Conservation (phyloP, 192 early-diverging fungal species). For the Coemansia sp. region DNA sequence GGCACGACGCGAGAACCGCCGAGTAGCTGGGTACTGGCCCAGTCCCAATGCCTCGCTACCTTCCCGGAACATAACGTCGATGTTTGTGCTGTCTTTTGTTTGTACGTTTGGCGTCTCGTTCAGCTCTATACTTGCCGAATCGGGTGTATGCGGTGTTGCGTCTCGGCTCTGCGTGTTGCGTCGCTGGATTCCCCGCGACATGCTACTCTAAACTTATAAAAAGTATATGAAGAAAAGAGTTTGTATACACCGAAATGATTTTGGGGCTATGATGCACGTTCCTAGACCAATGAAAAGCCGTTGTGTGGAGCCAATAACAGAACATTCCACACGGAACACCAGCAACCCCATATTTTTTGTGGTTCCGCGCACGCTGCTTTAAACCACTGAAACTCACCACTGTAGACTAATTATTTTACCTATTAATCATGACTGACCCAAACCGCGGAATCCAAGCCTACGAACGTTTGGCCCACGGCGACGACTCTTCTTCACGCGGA, state of each 20-base stretch:
- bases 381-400: no score
- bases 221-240: no score
- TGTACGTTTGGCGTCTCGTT: neutral
- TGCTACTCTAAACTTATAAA: neutral
- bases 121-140: neutral
- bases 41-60: conserved; percentile 23
- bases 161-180: conserved; percentile 3
- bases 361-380: no score
- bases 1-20: conserved; percentile 12
- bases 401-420: no score
- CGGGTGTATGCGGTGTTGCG: neutral
- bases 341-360: no score
- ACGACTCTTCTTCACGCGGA: conserved; percentile 30
- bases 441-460: conserved; percentile 51
- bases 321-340: no score
- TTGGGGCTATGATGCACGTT: no score
- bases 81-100: neutral
- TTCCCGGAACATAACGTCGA: neutral
- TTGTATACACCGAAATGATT: no score
- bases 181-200: neutral
- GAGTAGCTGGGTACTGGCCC: conserved; percentile 42
- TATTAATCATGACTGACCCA: conserved; percentile 18
- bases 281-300: no score
- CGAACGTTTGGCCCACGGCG: conserved; percentile 46
- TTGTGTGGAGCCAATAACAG: no score